phyloP scores from a whole-genome alignment of 2,329 filamentous ascomycete genomes.

The Epichloe elymi region DNA sequence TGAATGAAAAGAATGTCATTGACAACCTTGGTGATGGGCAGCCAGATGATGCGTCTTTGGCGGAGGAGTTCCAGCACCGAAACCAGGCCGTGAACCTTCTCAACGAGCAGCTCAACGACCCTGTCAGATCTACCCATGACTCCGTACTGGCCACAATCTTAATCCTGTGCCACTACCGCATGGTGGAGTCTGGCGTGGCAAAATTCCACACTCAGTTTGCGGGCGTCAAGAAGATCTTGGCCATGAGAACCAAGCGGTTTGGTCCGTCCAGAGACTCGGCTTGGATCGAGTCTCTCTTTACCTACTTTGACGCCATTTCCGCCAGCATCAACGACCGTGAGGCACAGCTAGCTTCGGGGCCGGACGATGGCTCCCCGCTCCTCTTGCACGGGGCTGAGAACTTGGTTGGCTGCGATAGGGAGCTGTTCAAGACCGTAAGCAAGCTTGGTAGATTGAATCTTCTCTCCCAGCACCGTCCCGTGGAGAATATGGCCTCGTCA shows the following conservation, averaged over 20 bases:
- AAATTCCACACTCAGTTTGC: slow-evolving; percentile 91
- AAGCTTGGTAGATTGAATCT: slow-evolving; percentile 76
- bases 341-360: slow-evolving; percentile 58
- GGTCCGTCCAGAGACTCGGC: slow-evolving; percentile 52
- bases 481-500: slow-evolving; percentile 23
- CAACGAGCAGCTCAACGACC: slow-evolving; percentile 72
- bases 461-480: slow-evolving; percentile 56
- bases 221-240: slow-evolving; percentile 80
- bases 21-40: slow-evolving; percentile 34
- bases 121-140: slow-evolving; percentile 63
- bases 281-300: slow-evolving; percentile 90
- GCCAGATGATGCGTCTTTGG: slow-evolving; percentile 49
- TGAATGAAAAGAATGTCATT: slow-evolving; percentile 31
- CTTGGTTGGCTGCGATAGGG: slow-evolving; percentile 73
- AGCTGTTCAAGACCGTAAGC: slow-evolving; percentile 75
- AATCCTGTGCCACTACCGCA: slow-evolving; percentile 80
- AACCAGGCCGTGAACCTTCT: slow-evolving; percentile 67
- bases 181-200: slow-evolving; percentile 84
- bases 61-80: slow-evolving; percentile 75
- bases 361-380: slow-evolving; percentile 43
- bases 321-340: slow-evolving; percentile 87
- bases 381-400: slow-evolving; percentile 60
- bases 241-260: slow-evolving; percentile 45
- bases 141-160: slow-evolving; percentile 79
- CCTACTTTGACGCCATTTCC: slow-evolving; percentile 87